phyloP scores from a whole-genome alignment of 2,329 filamentous ascomycete genomes.

The Dactylellina cionopaga region DNA sequence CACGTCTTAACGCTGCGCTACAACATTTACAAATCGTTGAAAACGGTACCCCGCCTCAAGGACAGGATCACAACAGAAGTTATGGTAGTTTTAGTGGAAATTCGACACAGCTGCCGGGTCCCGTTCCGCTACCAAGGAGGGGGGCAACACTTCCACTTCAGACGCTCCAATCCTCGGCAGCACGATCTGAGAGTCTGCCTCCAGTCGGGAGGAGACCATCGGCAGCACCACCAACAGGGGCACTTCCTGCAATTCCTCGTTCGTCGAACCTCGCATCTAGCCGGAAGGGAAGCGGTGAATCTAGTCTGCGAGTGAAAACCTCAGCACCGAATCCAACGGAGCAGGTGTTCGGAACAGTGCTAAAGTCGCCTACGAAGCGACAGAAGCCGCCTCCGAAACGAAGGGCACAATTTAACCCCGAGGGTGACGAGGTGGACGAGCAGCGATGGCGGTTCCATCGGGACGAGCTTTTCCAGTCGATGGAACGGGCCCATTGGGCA shows the following conservation, averaged over 20 bases:
- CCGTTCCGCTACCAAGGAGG: constrained; percentile 18
- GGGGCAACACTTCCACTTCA: constrained; percentile 9
- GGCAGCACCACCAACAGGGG: constrained; percentile 1
- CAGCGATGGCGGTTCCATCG: constrained; percentile 51
- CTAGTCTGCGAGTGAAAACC: constrained; percentile 12
- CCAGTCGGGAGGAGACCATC: constrained; percentile 24
- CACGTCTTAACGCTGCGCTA: constrained; percentile 35
- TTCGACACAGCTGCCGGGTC: background rate
- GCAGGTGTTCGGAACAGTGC: constrained; percentile 29
- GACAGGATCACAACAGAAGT: constrained; percentile 1
- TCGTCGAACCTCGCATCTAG: background rate
- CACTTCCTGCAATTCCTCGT: background rate
- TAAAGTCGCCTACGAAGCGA: constrained; percentile 47
- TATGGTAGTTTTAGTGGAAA: background rate
- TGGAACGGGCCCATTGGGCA: constrained; percentile 43
- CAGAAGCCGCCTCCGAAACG: constrained; percentile 14
- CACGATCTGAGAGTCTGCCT: constrained; percentile 42
- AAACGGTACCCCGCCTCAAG: background rate
- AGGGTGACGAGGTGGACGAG: constrained; percentile 48
- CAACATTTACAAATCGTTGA: constrained; percentile 44
- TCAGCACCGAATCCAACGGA: constrained; percentile 28
- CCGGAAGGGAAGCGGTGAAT: constrained; percentile 38
- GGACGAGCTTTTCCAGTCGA: constrained; percentile 46
- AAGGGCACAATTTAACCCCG: constrained; percentile 45
- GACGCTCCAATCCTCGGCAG: constrained; percentile 12